Conservation (phyloP, 768 basidiomycete species). For the Amanita pseudoporphyria region DNA sequence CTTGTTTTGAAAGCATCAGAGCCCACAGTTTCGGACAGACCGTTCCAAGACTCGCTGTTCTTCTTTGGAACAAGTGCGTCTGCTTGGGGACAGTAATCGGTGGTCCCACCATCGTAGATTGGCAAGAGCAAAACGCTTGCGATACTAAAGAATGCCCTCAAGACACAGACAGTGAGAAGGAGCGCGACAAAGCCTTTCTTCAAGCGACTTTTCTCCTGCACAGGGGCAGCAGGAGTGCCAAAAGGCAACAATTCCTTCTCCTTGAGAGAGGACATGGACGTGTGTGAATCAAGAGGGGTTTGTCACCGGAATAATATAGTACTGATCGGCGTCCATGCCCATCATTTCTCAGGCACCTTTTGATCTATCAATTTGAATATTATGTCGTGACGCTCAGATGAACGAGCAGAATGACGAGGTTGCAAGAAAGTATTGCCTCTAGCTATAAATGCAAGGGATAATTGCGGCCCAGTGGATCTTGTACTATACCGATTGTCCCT, state of each 20-base stretch:
- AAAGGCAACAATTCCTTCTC: background rate
- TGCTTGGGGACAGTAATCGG: slow-evolving; percentile 8
- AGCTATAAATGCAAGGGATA: too few species aligned
- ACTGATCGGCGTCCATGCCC: background rate
- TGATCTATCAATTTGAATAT: too few species aligned
- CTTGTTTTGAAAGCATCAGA: slow-evolving; percentile 19
- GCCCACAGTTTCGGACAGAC: slow-evolving; percentile 7
- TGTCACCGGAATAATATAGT: background rate
- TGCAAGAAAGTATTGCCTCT: too few species aligned
- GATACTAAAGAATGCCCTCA: background rate
- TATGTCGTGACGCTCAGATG: too few species aligned
- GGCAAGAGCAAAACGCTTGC: background rate
- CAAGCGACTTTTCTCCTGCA: background rate
- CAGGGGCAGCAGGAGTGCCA: background rate
- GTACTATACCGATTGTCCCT: too few species aligned
- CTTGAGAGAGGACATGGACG: background rate
- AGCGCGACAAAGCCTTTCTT: background rate
- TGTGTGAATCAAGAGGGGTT: background rate
- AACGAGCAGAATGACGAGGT: too few species aligned
- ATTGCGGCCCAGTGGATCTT: too few species aligned
- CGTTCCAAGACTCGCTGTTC: slow-evolving; percentile 17
- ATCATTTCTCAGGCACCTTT: too few species aligned
- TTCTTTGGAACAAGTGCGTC: slow-evolving; percentile 20
- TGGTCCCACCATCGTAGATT: background rate
- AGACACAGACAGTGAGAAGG: background rate